A percentile compares a stretch with the other conserved stretches of the same genome.
Evolutionary conservation across 2,329 filamentous ascomycete species (phyloP).

Genomic region (Davidsoniella eucalypti): DNA sequence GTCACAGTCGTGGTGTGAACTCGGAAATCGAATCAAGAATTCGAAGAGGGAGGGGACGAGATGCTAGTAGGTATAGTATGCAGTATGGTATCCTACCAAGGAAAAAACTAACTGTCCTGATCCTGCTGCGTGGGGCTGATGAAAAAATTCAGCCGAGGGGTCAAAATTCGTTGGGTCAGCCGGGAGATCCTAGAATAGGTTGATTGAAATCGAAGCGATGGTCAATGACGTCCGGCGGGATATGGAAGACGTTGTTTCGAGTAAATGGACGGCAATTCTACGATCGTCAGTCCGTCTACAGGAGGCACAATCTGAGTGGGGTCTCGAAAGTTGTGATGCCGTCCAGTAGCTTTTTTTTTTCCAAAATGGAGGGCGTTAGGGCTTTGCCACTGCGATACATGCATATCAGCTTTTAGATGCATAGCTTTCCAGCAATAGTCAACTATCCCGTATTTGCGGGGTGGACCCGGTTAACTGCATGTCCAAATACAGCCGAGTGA

Average conservation of each 20-base stretch:
- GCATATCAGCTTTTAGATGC: not conserved
- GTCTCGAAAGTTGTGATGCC: slow-evolving; percentile 3
- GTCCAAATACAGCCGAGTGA: slow-evolving; percentile 2
- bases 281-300: not conserved
- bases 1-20: not conserved
- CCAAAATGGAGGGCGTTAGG: slow-evolving; percentile 11
- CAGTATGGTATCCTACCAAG: not conserved
- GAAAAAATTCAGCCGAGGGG: slow-evolving; percentile 13
- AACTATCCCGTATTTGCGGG: slow-evolving; percentile 7
- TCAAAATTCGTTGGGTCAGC: slow-evolving; percentile 11
- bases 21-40: not conserved
- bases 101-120: slow-evolving; percentile 11
- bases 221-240: not conserved
- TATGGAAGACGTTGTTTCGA: not conserved
- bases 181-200: not conserved
- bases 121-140: slow-evolving; percentile 12
- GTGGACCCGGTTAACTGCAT: slow-evolving; percentile 5
- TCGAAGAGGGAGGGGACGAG: slow-evolving; percentile 2
- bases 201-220: slow-evolving; percentile 1
- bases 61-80: not conserved
- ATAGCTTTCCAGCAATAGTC: slow-evolving; percentile 1
- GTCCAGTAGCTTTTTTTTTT: slow-evolving; percentile 8
- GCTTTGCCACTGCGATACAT: slow-evolving; percentile 4
- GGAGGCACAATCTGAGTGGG: slow-evolving; percentile 5
- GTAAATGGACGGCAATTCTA: not conserved